A percentile compares a stretch with the other conserved stretches of the same genome.
Evolutionary conservation across 2,329 filamentous ascomycete species (phyloP).

Genomic region (Lizonia empirigonia): DNA sequence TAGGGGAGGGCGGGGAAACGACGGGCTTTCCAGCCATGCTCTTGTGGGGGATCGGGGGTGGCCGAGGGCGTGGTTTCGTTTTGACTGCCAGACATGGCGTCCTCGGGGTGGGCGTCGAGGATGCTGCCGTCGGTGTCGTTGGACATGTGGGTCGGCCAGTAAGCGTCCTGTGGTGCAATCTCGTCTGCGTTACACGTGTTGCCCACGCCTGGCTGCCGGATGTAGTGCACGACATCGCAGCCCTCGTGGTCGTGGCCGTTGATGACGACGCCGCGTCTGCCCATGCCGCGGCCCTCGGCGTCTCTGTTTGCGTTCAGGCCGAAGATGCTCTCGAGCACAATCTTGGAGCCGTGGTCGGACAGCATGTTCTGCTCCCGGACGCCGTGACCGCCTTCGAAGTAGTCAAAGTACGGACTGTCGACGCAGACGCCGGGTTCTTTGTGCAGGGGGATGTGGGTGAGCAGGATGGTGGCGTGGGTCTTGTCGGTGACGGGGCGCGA

Average conservation of each 20-base stretch:
- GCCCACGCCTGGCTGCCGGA: slow-evolving; percentile 25
- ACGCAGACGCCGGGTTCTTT: slow-evolving; percentile 83
- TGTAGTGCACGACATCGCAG: slow-evolving; percentile 85
- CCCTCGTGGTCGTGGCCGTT: slow-evolving; percentile 96
- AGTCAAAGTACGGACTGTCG: slow-evolving; percentile 82
- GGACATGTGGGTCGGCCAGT: slow-evolving; percentile 18
- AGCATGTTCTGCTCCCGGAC: slow-evolving; percentile 93
- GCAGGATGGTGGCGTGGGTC: slow-evolving; percentile 76
- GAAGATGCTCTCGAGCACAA: slow-evolving; percentile 82
- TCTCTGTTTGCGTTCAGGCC: slow-evolving; percentile 70
- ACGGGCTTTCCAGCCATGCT: slow-evolving; percentile 30
- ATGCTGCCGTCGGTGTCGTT: slow-evolving; percentile 10
- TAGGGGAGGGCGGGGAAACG: slow-evolving; percentile 26
- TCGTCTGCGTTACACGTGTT: slow-evolving; percentile 15
- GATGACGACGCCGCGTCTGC: slow-evolving; percentile 77
- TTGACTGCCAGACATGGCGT: neutral
- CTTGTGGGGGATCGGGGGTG: neutral
- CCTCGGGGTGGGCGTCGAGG: neutral
- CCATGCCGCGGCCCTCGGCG: slow-evolving; percentile 66
- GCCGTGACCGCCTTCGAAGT: slow-evolving; percentile 69
- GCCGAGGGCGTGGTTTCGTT: slow-evolving; percentile 1
- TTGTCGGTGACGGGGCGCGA: slow-evolving; percentile 65
- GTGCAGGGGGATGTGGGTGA: slow-evolving; percentile 91
- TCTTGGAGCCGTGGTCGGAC: slow-evolving; percentile 68
- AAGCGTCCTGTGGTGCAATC: slow-evolving; percentile 20